Percentiles rank a stretch among this genome's conserved stretches.
Evolutionary conservation across 129 eudicot species (phyloP).

Genomic region (Logfia minima): DNA sequence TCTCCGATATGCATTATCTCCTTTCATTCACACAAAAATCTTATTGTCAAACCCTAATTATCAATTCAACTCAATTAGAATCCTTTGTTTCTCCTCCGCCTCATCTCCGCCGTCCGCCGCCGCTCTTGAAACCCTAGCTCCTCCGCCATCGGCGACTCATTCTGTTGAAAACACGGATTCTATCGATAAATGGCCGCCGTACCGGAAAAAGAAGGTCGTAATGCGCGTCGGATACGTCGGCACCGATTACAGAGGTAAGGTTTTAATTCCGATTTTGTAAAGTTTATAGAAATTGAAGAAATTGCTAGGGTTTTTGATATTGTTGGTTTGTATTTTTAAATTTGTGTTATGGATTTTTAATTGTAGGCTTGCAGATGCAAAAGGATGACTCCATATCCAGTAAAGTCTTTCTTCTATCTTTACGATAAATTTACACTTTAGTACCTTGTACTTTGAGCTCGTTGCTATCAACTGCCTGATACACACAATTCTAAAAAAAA

Average conservation of each 20-base stretch:
- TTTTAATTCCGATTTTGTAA: neutral
- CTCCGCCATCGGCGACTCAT: slow-evolving; percentile 25
- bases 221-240: slow-evolving; percentile 99
- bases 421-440: slow-evolving; percentile 26
- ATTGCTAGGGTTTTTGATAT: neutral
- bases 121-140: slow-evolving; percentile 39
- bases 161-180: slow-evolving; percentile 11
- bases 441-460: neutral
- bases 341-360: neutral
- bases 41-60: slow-evolving; percentile 31
- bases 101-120: slow-evolving; percentile 27
- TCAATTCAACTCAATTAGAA: slow-evolving; percentile 17
- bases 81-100: slow-evolving; percentile 41
- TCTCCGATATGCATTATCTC: slow-evolving; percentile 40
- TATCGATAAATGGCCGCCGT: slow-evolving; percentile 63
- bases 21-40: slow-evolving; percentile 34
- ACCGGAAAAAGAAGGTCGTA: slow-evolving; percentile 89
- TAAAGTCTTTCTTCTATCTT: slow-evolving; percentile 25
- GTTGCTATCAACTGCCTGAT: neutral
- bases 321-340: neutral
- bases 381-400: slow-evolving; percentile 61
- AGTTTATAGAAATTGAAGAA: neutral
- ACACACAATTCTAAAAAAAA: too few species aligned
- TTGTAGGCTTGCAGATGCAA: slow-evolving; percentile 83
- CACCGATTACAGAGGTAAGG: slow-evolving; percentile 71